Evolutionary conservation across 1,139 yeast genomes (phyloP).

Genomic region (Keqinozyma sinolaborantium): DNA sequence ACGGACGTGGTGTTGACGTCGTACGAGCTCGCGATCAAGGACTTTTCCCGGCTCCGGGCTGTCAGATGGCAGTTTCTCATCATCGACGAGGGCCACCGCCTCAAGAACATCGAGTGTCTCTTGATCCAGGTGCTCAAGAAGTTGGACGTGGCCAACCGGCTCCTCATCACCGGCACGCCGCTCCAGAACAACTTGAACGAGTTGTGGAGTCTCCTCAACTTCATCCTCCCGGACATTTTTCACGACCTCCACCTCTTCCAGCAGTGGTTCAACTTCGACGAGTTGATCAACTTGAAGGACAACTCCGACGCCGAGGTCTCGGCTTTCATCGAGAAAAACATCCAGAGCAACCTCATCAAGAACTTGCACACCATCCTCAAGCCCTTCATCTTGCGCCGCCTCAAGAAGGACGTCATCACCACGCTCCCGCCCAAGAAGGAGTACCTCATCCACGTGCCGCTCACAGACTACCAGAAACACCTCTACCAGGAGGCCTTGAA

Average conservation of each 20-base stretch:
- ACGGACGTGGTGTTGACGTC: slow-evolving; percentile 66
- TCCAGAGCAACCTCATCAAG: slow-evolving; percentile 61
- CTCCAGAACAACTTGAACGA: slow-evolving; percentile 86
- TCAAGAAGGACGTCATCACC: slow-evolving; percentile 68
- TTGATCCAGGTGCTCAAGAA: slow-evolving; percentile 68
- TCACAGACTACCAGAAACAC: slow-evolving; percentile 59
- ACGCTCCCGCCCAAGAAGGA: slow-evolving; percentile 86
- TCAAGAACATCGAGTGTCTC: slow-evolving; percentile 78
- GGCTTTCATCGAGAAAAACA: slow-evolving; percentile 54
- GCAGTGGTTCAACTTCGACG: slow-evolving; percentile 86
- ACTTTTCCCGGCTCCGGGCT: slow-evolving; percentile 48
- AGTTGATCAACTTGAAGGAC: slow-evolving; percentile 41
- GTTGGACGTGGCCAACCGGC: slow-evolving; percentile 62
- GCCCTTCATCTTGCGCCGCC: slow-evolving; percentile 80
- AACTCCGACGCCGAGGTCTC: slow-evolving; percentile 32
- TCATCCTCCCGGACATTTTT: slow-evolving; percentile 87
- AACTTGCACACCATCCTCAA: slow-evolving; percentile 83
- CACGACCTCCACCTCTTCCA: slow-evolving; percentile 86
- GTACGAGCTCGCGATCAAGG: slow-evolving; percentile 76
- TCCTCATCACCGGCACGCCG: slow-evolving; percentile 89
- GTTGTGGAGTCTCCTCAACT: slow-evolving; percentile 85
- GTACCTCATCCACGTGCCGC: slow-evolving; percentile 70
- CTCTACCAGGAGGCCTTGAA: slow-evolving; percentile 62
- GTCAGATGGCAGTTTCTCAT: slow-evolving; percentile 77
- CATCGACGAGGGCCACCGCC: slow-evolving; percentile 94